Percentiles rank a stretch among this genome's conserved stretches.
Evolutionary conservation across 305 asterid genomes (phyloP).

Genomic region (Euphrasia arctica): DNA sequence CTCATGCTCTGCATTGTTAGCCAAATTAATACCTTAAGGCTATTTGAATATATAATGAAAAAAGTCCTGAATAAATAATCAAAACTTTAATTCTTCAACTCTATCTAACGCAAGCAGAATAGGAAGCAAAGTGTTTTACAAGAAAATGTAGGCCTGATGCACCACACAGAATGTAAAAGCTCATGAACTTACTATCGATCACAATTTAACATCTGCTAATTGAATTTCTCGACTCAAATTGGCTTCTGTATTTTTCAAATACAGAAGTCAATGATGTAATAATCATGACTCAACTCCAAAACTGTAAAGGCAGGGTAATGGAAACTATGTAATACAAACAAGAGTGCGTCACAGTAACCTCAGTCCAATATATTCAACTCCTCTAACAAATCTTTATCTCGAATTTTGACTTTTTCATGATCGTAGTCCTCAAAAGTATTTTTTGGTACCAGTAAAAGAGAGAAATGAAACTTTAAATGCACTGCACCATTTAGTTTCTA

Average conservation of each 20-base stretch:
- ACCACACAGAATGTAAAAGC: conserved; percentile 1
- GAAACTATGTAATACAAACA: background rate
- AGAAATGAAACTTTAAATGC: conserved; percentile 19
- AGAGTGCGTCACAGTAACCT: conserved; percentile 3
- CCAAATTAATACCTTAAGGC: background rate
- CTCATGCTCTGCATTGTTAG: background rate
- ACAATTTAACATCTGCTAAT: conserved; percentile 20
- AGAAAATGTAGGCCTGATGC: conserved; percentile 8
- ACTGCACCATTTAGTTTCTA: conserved; percentile 23
- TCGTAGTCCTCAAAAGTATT: conserved; percentile 10
- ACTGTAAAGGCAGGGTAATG: background rate
- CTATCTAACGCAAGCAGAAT: background rate
- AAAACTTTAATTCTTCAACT: background rate
- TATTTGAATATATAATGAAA: background rate
- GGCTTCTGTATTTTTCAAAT: background rate
- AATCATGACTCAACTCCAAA: conserved; percentile 7
- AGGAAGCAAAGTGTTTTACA: conserved; percentile 16
- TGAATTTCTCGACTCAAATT: conserved; percentile 15
- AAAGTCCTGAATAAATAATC: background rate
- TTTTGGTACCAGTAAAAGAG: background rate
- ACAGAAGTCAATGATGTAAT: background rate
- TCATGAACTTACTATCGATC: background rate
- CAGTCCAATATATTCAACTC: background rate
- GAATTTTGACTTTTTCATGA: conserved; percentile 6
- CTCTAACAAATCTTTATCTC: conserved; percentile 1